Base-by-base conservation (phyloP, 176 grass and related monocot genomes). In the Poa annua region DNA sequence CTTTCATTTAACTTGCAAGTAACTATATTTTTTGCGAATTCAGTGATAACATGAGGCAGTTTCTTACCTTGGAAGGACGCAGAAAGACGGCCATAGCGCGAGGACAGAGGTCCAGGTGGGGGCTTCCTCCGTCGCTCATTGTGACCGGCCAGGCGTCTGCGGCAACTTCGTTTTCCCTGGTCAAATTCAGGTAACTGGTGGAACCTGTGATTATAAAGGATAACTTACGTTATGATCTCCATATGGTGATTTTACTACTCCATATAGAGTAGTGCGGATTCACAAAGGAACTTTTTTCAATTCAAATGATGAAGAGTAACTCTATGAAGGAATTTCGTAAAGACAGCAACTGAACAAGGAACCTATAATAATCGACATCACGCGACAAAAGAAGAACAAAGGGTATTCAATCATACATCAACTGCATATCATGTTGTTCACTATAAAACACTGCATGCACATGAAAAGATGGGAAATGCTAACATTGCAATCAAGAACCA, bases 141-240 rank as follows among this genome's bases (percentile, higher is more conserved):
- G 85, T 94, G 92, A 22, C 92, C 94, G 3, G 88, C 88, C 0
- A 97, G 92, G 48, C 94, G 92, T 19, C 84, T 80, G 38, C 94
- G 94, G 76, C 94, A 97, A 47, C 94, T 97, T 21, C 89, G 90
- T 72, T 97, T 97, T 21, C 83, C 94, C 78, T 94, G 94, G 77
- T 97, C 94, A 89, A 97, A 97, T 84, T 97, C 88, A 71, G 85
- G 63, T 55, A 97, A 69, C 88, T 97, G 86, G 49, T 97, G 94
- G 80, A 97, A 97, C 86, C 94, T 97, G 84, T 42, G 42, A 66
- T 74, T 16, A 81, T n/a, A 35, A 85, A 47, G 29, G 3, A 13
- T 55, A 25, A 76, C 6, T 38, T 32, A 26, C 0, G 22, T 47
- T 47, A 49, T 36, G 63, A 25, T 34, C 53, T 78, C 6, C 7